A percentile compares a stretch with the other conserved stretches of the same genome.
These are phyloP conservation scores for Aspergillus floridensis DNA, from an alignment of 2,329 filamentous ascomycete genomes.

Conservation along the genomic window DNA sequence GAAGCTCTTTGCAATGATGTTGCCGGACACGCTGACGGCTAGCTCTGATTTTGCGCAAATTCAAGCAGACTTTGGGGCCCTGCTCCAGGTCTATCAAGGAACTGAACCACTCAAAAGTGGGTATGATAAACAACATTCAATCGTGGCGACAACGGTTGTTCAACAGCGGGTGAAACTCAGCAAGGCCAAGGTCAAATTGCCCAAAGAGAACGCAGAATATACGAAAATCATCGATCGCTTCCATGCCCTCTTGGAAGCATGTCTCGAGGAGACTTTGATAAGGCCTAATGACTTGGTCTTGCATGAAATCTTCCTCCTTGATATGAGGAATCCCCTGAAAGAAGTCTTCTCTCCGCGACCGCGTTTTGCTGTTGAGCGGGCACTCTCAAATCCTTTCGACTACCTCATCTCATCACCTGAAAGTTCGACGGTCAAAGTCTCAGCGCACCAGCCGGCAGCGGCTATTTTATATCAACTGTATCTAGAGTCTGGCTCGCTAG, in stretches of 20 bases:
- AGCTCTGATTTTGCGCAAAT: conserved; percentile 41
- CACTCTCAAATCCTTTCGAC: conserved; percentile 58
- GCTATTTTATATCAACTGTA: conserved; percentile 63
- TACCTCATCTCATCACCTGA: conserved; percentile 56
- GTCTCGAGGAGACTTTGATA: conserved; percentile 48
- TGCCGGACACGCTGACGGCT: conserved; percentile 37
- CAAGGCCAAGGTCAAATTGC: conserved; percentile 55
- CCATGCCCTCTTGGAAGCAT: conserved; percentile 44
- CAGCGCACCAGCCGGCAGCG: conserved; percentile 56
- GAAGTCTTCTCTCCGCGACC: conserved; percentile 59
- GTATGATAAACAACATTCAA: conserved; percentile 65
- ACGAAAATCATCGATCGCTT: conserved; percentile 53
- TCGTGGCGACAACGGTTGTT: conserved; percentile 57
- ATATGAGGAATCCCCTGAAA: conserved; percentile 55
- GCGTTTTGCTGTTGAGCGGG: conserved; percentile 59
- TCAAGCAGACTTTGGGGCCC: conserved; percentile 46
- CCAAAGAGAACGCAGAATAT: conserved; percentile 55
- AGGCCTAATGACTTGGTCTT: conserved; percentile 52
- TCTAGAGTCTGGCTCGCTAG: conserved; percentile 59
- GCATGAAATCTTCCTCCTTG: conserved; percentile 58
- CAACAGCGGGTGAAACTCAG: conserved; percentile 59
- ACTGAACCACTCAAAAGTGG: conserved; percentile 65
- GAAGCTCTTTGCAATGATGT: conserved; percentile 35
- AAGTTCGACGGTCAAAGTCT: conserved; percentile 35
- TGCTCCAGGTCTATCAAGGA: conserved; percentile 49